Evolutionary conservation across 768 basidiomycete genomes (phyloP).

Genomic region (Mycena indigotica): DNA sequence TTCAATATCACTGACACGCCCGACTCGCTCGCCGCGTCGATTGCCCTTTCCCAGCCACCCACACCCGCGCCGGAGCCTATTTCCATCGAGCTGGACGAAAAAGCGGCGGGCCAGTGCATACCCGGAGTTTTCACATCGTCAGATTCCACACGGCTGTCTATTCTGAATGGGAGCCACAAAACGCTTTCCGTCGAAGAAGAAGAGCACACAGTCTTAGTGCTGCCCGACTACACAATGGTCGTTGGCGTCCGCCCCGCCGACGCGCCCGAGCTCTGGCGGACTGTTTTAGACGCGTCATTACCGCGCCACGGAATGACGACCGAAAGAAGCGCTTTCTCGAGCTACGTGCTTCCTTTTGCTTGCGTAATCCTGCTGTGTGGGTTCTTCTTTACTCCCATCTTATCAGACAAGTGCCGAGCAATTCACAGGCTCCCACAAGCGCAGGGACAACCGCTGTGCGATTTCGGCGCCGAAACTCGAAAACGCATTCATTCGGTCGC

Average conservation of each 20-base stretch:
- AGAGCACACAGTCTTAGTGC: constrained; percentile 79
- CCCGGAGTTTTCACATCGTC: constrained; percentile 62
- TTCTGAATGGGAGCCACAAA: constrained; percentile 83
- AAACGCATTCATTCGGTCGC: constrained; percentile 42
- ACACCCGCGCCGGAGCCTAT: constrained; percentile 31
- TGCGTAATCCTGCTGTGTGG: constrained; percentile 88
- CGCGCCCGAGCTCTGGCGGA: constrained; percentile 69
- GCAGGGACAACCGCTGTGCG: constrained; percentile 87
- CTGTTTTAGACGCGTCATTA: constrained; percentile 60
- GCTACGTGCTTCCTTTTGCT: constrained; percentile 86
- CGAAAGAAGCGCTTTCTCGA: constrained; percentile 51
- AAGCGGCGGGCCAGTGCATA: constrained; percentile 37
- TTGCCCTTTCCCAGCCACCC: constrained; percentile 34
- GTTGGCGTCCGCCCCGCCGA: constrained; percentile 71
- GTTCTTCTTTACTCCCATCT: constrained; percentile 30
- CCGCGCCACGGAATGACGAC: constrained; percentile 47
- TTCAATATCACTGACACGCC: constrained; percentile 73
- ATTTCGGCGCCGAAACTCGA: constrained; percentile 86
- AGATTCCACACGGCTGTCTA: constrained; percentile 59
- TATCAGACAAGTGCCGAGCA: background rate
- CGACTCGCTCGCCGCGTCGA: constrained; percentile 66
- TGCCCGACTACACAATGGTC: constrained; percentile 91
- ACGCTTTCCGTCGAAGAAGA: constrained; percentile 66
- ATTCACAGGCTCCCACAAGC: constrained; percentile 84
- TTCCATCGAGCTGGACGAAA: constrained; percentile 22